These are phyloP conservation scores for Fennellomyces sp. DNA, from an alignment of 371 early-diverging fungal genomes.

Conservation along the genomic window DNA sequence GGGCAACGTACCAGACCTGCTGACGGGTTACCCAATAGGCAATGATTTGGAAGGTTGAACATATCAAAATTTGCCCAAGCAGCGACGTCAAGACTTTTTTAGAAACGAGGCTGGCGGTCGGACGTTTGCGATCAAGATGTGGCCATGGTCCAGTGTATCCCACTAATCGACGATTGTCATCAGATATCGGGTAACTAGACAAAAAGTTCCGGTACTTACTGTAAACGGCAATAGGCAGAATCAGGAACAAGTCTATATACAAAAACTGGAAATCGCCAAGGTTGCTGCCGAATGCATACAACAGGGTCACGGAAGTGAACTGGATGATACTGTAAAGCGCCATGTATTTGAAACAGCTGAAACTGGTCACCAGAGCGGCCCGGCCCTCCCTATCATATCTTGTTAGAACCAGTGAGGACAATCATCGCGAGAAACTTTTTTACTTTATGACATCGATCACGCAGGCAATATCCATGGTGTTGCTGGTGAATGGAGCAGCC, in stretches of 20 bases:
- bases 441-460: conserved; percentile 89
- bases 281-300: conserved; percentile 86
- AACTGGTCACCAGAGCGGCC: conserved; percentile 96
- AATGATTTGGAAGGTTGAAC: conserved; percentile 74
- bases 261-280: conserved; percentile 94
- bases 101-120: conserved; percentile 92
- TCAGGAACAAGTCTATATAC: conserved; percentile 88
- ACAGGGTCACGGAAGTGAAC: conserved; percentile 87
- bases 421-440: conserved; percentile 17
- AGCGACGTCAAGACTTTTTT: conserved; percentile 89
- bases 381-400: conserved; percentile 88
- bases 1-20: conserved; percentile 77
- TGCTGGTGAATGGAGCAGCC: conserved; percentile 97
- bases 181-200: background rate
- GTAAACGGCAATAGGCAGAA: conserved; percentile 90
- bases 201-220: conserved; percentile 42
- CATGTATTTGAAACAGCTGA: conserved; percentile 98
- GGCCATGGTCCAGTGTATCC: conserved; percentile 86
- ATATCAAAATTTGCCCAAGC: conserved; percentile 86
- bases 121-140: conserved; percentile 74
- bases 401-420: too few species aligned
- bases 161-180: conserved; percentile 40
- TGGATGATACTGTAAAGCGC: conserved; percentile 90
- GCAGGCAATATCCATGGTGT: conserved; percentile 87
- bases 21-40: conserved; percentile 71